A percentile compares a stretch with the other conserved stretches of the same genome.
These are phyloP conservation scores for Sclerotinia sclerotiorum DNA, from an alignment of 2,329 filamentous ascomycete genomes.

Conservation along the genomic window DNA sequence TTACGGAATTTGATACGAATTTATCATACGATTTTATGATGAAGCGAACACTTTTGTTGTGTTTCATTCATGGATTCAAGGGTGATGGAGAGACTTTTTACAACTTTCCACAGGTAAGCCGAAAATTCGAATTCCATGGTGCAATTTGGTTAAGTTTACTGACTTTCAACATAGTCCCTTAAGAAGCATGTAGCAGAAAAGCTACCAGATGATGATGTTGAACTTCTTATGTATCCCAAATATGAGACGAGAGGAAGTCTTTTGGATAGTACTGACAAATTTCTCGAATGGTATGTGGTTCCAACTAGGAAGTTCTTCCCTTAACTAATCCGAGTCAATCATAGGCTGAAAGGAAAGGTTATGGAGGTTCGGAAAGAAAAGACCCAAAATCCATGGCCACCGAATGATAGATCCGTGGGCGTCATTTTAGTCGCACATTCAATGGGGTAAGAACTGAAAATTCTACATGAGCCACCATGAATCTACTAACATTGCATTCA, in stretches of 20 bases:
- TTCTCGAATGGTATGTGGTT: slow-evolving; percentile 53
- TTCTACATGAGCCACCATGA: too few relatives aligned
- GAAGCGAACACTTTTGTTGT: slow-evolving; percentile 64
- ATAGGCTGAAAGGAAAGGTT: slow-evolving; percentile 21
- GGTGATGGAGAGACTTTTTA: slow-evolving; percentile 69
- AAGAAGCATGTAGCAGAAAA: slow-evolving; percentile 57
- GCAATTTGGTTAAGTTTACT: not conserved
- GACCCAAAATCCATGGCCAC: slow-evolving; percentile 18
- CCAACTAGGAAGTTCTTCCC: not conserved
- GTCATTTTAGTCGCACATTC: slow-evolving; percentile 81
- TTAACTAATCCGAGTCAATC: not conserved
- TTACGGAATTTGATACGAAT: not conserved
- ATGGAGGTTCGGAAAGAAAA: slow-evolving; percentile 20
- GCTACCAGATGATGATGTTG: slow-evolving; percentile 59
- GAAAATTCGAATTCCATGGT: not conserved
- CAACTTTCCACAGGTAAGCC: slow-evolving; percentile 56
- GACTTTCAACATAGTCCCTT: slow-evolving; percentile 49
- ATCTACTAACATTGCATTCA: slow-evolving; percentile 34
- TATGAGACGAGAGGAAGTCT: slow-evolving; percentile 73
- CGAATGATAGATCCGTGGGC: slow-evolving; percentile 60
- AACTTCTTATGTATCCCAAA: slow-evolving; percentile 65
- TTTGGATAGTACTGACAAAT: slow-evolving; percentile 50
- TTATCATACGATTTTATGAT: slow-evolving; percentile 35
- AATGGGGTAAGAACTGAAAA: slow-evolving; percentile 56
- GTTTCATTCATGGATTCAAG: slow-evolving; percentile 74